Evolutionary conservation across 1,284 basidiomycete genomes (phyloP), one percentile per base, ranked within the genome.

Genomic region (Anthracocystis walkeri): DNA sequence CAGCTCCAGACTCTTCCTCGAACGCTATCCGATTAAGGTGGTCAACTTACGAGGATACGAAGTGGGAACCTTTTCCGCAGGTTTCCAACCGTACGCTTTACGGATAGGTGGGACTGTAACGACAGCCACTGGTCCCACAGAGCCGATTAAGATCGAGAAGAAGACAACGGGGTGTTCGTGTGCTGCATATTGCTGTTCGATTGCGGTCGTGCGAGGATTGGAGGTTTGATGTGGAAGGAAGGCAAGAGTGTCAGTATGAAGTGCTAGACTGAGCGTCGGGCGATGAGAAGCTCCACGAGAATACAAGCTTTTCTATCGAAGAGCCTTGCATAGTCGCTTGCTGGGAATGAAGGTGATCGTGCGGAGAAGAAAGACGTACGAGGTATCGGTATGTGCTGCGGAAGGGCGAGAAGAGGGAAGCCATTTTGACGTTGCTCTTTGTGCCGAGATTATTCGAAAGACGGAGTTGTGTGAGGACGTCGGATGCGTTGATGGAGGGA

Each of bases 131-230:
- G 95, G 95, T 3, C 86, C 86, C 42, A 84, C 71, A 11, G 77
- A 82, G 48, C 94, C 95, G 67, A 97, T 87, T 57, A 91, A 86
- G 84, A 92, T 88, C 7, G 94, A 93, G 87, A 91, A 97, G 88
- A 96, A 95, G 86, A 97, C 90, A 82, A 93, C 92, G 40, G 95
- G 94, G 80, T 90, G 90, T 87, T 97, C 94, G 87, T 97, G 95
- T 40, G 94, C 93, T 82, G 91, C 90, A 69, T 92, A 90, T 89
- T 90, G 90, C 90, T 91, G 57, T 42, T 18, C 29, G 29, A 45
- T 20, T 14, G 21, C 23, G 42, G 42, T 44, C n/a, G 42, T 21
- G 42, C n/a, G 16, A 42, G 16, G 42, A 8, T 21, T n/a, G 7
- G n/a, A n/a, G 27, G 16, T 29, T 18, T 16, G 18, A 27, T 25